Conservation (phyloP, 2,329 filamentous ascomycete genomes). For the Neofusicoccum sp. region DNA sequence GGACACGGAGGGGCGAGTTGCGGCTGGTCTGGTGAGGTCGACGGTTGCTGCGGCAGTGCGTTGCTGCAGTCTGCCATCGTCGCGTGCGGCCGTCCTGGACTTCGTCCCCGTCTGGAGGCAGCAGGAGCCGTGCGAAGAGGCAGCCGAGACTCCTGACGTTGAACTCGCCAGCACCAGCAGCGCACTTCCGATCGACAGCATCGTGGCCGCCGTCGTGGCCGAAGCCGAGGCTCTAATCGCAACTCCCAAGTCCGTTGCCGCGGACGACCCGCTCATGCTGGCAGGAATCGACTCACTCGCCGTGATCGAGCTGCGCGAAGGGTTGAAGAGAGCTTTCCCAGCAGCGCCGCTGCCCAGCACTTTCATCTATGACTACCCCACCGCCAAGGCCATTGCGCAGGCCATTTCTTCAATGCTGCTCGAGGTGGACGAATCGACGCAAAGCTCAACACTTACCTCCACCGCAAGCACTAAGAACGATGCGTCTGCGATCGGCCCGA, state of each 20-base stretch:
- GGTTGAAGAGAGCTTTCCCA: not conserved
- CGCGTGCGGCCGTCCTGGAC: too few species aligned
- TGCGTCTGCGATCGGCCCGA: too few species aligned
- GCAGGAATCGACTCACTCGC: not conserved
- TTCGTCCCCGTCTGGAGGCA: too few species aligned
- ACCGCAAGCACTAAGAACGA: not conserved
- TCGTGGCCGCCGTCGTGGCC: not conserved
- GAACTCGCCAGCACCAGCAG: not conserved
- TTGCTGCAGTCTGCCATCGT: too few species aligned
- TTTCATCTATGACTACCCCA: not conserved
- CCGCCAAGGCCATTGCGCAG: not conserved
- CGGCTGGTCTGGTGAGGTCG: too few species aligned
- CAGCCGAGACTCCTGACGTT: too few species aligned
- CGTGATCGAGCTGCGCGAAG: not conserved
- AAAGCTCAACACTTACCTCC: not conserved
- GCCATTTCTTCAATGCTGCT: not conserved
- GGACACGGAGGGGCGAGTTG: too few species aligned
- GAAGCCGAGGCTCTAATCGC: not conserved
- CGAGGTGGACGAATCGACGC: not conserved
- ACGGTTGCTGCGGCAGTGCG: too few species aligned
- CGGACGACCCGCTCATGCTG: not conserved
- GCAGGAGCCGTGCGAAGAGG: too few species aligned
- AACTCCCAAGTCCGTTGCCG: not conserved
- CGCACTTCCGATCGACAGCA: not conserved
- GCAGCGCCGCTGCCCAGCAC: not conserved